Evolutionary conservation across 768 basidiomycete species (phyloP), one percentile per base, ranked within the genome.

Genomic region (Harrya chromipes): DNA sequence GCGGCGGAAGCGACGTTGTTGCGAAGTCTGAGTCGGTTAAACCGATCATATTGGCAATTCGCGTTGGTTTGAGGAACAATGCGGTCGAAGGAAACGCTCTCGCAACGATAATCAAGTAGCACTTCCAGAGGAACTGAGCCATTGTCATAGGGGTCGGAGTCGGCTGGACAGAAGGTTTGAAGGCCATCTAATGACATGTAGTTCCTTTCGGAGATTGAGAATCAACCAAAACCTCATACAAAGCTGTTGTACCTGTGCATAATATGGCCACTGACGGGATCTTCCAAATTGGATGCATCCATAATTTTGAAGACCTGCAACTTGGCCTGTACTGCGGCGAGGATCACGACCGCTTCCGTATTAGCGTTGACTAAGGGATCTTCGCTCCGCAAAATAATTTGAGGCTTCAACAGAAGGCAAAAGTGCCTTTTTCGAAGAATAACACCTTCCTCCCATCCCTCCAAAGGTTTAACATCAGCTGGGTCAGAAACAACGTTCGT

Each of bases 11-110:
- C 82, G 26, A 85, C 70, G 53, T 80, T 82, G 56, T 84, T 90
- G 38, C 85, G 84, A 44, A 94, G 71, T 31, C 94, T 84, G 9
- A 97, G 77, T 36, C 87, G 85, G 69, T 98, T 98, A 74, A 95
- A 95, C 65, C 90, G 93, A 75, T 97, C 94, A 64, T 94, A 92
- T 40, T 84, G 87, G 53, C 95, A 81, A 4, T 78, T 83, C 1
- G 88, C 89, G 49, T 90, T 83, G 0, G 94, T 91, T 66, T 91
- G 89, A 3, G 91, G 88, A 6, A 97, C 88, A 34, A 98, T 77
- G 3, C 92, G 86, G 60, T 95, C 91, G 65, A 95, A 95, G 42
- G 82, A 82, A 41, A 75, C 74, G 52, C 83, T 87, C 69, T 94
- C 89, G 61, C 87, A 88, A 39, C 85, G 80, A 44, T 84, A 77